phyloP scores from a whole-genome alignment of 768 basidiomycete species.

The Lyophyllum decastes region DNA sequence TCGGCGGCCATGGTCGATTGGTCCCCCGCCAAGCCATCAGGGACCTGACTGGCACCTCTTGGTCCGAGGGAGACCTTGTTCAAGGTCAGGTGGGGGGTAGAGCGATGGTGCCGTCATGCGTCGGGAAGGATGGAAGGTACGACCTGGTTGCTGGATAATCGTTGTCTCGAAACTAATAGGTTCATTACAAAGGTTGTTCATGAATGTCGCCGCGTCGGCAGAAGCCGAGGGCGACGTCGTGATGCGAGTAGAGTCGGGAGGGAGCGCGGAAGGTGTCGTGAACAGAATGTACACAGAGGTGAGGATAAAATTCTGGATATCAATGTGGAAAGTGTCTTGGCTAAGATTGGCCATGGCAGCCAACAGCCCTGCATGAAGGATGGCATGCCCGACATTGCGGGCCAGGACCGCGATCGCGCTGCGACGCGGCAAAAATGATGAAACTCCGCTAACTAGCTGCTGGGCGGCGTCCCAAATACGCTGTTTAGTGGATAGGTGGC shows the following conservation, averaged over 20 bases:
- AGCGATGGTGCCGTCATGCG: neutral
- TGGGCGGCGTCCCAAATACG: neutral
- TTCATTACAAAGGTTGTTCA: neutral
- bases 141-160: neutral
- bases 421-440: neutral
- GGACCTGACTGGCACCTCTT: neutral
- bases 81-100: conserved; percentile 1
- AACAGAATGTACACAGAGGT: conserved; percentile 1
- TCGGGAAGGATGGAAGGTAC: neutral
- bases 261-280: neutral
- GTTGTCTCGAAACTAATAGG: neutral
- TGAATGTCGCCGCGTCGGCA: neutral
- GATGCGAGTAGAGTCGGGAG: neutral
- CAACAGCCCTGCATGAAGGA: neutral
- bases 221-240: neutral
- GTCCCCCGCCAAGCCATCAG: neutral
- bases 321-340: neutral
- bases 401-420: neutral
- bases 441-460: neutral
- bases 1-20: neutral
- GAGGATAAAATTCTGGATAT: neutral
- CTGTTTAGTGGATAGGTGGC: neutral
- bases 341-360: neutral
- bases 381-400: neutral
- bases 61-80: neutral